Evolutionary conservation across 805 yeast species (phyloP).

Genomic region (Zygotorulaspora florentina): DNA sequence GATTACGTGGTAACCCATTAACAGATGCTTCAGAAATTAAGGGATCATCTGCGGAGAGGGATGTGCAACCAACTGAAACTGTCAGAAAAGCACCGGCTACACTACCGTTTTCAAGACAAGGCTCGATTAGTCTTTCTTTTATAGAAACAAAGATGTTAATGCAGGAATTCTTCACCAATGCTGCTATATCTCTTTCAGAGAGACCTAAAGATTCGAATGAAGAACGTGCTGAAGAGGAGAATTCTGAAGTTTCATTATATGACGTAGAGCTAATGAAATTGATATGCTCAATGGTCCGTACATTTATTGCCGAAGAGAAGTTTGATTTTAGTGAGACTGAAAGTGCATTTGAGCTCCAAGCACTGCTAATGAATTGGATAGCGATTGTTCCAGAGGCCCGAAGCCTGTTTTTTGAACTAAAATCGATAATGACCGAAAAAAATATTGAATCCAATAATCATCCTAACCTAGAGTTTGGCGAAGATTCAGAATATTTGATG

Average conservation of each 20-base stretch:
- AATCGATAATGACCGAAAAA: slow-evolving; percentile 17
- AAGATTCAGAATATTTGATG: neutral
- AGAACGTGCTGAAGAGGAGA: slow-evolving; percentile 13
- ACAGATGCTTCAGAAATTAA: slow-evolving; percentile 7
- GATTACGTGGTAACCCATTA: slow-evolving; percentile 46
- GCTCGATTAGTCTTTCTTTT: slow-evolving; percentile 48
- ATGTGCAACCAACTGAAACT: slow-evolving; percentile 9
- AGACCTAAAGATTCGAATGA: slow-evolving; percentile 30
- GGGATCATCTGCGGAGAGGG: slow-evolving; percentile 2
- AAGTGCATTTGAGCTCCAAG: slow-evolving; percentile 55
- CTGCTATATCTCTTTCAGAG: slow-evolving; percentile 41
- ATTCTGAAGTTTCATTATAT: slow-evolving; percentile 32
- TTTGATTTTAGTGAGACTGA: slow-evolving; percentile 47
- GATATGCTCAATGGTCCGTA: slow-evolving; percentile 60
- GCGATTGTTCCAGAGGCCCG: slow-evolving; percentile 61
- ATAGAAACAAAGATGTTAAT: slow-evolving; percentile 63
- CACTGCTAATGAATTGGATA: slow-evolving; percentile 60
- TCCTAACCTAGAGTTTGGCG: neutral
- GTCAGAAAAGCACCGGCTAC: slow-evolving; percentile 5
- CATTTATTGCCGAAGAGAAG: slow-evolving; percentile 44
- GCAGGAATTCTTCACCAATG: slow-evolving; percentile 64
- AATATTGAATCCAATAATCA: neutral
- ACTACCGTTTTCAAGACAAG: slow-evolving; percentile 51
- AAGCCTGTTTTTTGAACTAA: slow-evolving; percentile 46
- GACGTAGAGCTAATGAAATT: slow-evolving; percentile 45